Percentiles rank a stretch among this genome's conserved stretches.
Evolutionary conservation across 176 grass and related monocot genomes (phyloP).

Genomic region (Triticum dicoccoides): DNA sequence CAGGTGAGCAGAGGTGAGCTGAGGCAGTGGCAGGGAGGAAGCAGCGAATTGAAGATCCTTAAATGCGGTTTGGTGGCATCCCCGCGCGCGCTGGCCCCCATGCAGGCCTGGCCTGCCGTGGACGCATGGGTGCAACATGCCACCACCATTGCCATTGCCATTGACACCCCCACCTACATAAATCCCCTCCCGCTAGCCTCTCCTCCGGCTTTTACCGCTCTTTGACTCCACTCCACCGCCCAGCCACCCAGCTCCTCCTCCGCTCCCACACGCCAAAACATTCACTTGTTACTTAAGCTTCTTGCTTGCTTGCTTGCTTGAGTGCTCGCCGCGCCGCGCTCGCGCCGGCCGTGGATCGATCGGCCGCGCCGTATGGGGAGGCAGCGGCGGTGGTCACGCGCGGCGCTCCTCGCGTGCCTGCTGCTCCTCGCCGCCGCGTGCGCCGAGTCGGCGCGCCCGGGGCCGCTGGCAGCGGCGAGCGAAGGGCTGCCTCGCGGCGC

Average conservation of each 20-base stretch:
- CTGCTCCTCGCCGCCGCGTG: constrained; percentile 39
- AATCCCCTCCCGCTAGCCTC: neutral
- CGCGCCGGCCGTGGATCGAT: neutral
- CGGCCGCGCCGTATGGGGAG: constrained; percentile 20
- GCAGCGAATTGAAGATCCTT: constrained; percentile 70
- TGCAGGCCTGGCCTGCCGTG: neutral
- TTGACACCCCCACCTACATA: constrained; percentile 35
- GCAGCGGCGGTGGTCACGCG: constrained; percentile 59
- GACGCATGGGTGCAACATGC: constrained; percentile 22
- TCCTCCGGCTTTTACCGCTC: constrained; percentile 24
- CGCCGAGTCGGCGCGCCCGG: constrained; percentile 14
- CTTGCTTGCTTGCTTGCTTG: neutral
- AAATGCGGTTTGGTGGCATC: constrained; percentile 70
- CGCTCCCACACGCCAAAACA: neutral
- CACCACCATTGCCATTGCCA: no score
- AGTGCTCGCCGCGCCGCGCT: neutral
- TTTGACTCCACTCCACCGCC: constrained; percentile 42
- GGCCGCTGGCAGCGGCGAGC: neutral
- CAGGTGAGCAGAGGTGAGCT: neutral
- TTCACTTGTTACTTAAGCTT: neutral
- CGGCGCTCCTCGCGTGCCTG: constrained; percentile 42
- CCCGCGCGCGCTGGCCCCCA: constrained; percentile 16
- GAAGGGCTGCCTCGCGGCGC: neutral
- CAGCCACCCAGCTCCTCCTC: neutral
- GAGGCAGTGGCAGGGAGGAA: constrained; percentile 29